Conservation (phyloP, 495 filamentous ascomycete species). For the Podospora australis region DNA sequence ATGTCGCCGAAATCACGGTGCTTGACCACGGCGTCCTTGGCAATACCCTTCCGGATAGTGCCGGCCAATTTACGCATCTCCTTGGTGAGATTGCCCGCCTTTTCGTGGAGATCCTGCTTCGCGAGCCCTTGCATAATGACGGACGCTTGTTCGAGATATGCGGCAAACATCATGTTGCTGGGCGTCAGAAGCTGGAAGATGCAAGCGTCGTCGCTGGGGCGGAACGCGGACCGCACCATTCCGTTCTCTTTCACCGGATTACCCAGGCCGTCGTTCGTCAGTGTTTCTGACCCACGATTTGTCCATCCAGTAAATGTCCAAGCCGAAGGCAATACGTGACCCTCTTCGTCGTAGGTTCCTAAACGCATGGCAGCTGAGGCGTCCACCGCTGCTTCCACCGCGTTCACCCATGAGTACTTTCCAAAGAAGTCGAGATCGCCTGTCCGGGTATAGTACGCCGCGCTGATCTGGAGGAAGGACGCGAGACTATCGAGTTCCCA, state of each 20-base stretch:
- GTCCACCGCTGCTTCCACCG: conserved; percentile 48
- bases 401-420: conserved; percentile 53
- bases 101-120: conserved; percentile 22
- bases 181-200: conserved; percentile 55
- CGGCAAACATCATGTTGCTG: conserved; percentile 60
- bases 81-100: conserved; percentile 36
- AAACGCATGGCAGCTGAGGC: conserved; percentile 54
- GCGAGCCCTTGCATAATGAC: conserved; percentile 47
- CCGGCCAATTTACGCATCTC: conserved; percentile 47
- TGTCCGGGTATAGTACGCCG: conserved; percentile 52
- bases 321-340: conserved; percentile 44
- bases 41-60: conserved; percentile 48
- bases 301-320: conserved; percentile 56
- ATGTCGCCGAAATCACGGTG: conserved; percentile 38
- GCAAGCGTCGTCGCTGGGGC: conserved; percentile 56
- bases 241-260: conserved; percentile 56
- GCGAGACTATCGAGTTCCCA: conserved; percentile 59
- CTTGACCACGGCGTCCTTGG: conserved; percentile 26
- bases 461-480: conserved; percentile 54
- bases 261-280: conserved; percentile 55
- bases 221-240: conserved; percentile 56
- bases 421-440: conserved; percentile 52
- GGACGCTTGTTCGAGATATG: conserved; percentile 47
- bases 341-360: conserved; percentile 51
- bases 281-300: conserved; percentile 51